Base-by-base conservation (phyloP, 495 filamentous ascomycete genomes). In the Penicillium goetzii region DNA sequence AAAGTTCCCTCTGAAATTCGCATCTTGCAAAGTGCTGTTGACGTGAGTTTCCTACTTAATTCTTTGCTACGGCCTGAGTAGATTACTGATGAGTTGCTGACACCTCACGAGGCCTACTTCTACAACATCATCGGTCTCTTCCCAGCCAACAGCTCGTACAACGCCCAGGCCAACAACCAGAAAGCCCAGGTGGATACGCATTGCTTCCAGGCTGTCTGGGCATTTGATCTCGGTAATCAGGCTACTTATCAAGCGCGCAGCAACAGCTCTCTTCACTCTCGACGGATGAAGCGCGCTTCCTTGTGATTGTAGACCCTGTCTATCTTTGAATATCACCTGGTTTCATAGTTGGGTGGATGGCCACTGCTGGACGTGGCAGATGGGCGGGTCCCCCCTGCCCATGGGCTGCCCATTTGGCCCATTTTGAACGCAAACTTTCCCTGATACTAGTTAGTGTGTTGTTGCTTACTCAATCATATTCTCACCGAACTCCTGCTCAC, bases 121-220 rank as follows among this genome's bases (percentile, higher is more conserved):
- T 63, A 63, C 28, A 63, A 63, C 19, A 59, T 59, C 34, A 63
- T 63, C 26, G 61, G 61, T 63, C 61, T 63, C 23, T 63, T 63
- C 47, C 55, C 61, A 30, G 61, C 45, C 25, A 36, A 43, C 55
- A 63, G 61, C 55, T 58, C 61, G 28, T 63, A 63, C 36, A 63
- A 63, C 25, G 33, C 55, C 47, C 61, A 63, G 26, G 61, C 61
- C 54, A 63, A n/a, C n/a, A 58, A 52, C 45, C 61, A 63, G 55
- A 63, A 63, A 25, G 34, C 61, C 12, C 61, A 63, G 34, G 61
- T 63, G 34, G 61, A 63, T 53, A 58, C 55, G 55, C 61, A 63
- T 58, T 63, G 61, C 47, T 63, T 63, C 55, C 61, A 63, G 55
- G 61, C 61, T 63, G 36, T 63, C n/a, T 63, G 55, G 50, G 61